Evolutionary conservation across 2,329 filamentous ascomycete genomes (phyloP).

Genomic region (Aspergillus arachidicola): DNA sequence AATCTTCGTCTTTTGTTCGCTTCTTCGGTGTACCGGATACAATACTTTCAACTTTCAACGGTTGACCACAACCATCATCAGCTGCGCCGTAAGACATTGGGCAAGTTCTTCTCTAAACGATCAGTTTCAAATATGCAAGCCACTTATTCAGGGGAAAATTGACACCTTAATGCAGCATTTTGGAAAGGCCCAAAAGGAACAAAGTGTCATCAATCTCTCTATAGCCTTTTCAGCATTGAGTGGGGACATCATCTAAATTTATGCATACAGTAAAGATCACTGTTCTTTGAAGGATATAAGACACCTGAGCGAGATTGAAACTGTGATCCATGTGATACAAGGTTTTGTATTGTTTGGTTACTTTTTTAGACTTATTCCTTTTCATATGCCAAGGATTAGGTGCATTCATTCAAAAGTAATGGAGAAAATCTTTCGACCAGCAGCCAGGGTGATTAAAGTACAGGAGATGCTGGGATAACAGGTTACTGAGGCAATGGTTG

Average conservation of each 20-base stretch:
- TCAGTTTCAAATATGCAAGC: background rate
- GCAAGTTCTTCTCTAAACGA: conserved; percentile 1
- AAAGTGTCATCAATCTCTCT: conserved; percentile 1
- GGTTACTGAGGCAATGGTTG: background rate
- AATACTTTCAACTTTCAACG: conserved; percentile 35
- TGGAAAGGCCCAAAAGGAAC: background rate
- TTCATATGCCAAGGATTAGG: background rate
- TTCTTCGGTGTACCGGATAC: conserved; percentile 12
- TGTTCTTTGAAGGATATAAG: background rate
- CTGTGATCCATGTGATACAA: too few relatives aligned
- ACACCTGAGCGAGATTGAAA: background rate
- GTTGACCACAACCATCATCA: conserved; percentile 45
- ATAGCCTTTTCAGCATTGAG: background rate
- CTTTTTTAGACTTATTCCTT: background rate
- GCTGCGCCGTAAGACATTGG: conserved; percentile 12
- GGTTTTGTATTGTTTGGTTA: background rate
- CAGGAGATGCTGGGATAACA: background rate
- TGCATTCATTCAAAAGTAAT: background rate
- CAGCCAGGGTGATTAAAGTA: background rate
- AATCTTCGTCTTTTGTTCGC: conserved; percentile 6
- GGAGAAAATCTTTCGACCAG: background rate
- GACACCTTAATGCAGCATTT: background rate
- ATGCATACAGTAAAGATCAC: conserved; percentile 1
- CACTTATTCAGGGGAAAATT: conserved; percentile 1
- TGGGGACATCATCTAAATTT: conserved; percentile 6